Conservation (phyloP, 140 eudicot genomes). For the Ambrosia hybrid region DNA sequence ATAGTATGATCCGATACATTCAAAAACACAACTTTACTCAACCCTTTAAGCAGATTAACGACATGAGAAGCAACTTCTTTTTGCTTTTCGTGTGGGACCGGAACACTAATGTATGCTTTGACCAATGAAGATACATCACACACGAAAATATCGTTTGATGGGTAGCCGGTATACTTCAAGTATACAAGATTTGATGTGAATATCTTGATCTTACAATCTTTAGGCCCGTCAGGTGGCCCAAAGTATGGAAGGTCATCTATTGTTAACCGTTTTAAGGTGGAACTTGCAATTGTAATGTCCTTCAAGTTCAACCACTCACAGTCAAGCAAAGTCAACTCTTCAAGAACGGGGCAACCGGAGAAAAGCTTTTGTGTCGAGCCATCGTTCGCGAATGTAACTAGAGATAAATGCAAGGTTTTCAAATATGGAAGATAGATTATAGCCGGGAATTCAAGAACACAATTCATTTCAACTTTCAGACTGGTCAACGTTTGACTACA, state of each 20-base stretch:
- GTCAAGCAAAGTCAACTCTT: slow-evolving; percentile 48
- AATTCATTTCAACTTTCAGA: slow-evolving; percentile 46
- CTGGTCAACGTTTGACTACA: slow-evolving; percentile 32
- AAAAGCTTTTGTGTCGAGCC: slow-evolving; percentile 41
- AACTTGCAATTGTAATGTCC: slow-evolving; percentile 33
- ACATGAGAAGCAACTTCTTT: slow-evolving; percentile 49
- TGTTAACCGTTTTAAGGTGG: slow-evolving; percentile 37
- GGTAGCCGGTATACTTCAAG: slow-evolving; percentile 42
- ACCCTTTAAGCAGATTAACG: slow-evolving; percentile 40
- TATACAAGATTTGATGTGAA: slow-evolving; percentile 32
- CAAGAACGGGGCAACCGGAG: slow-evolving; percentile 47
- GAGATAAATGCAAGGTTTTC: slow-evolving; percentile 42
- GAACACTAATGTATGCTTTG: slow-evolving; percentile 45
- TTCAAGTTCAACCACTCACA: slow-evolving; percentile 53
- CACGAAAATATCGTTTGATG: slow-evolving; percentile 45
- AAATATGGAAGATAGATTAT: slow-evolving; percentile 34
- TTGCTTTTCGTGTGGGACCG: slow-evolving; percentile 31
- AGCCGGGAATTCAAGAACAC: slow-evolving; percentile 42
- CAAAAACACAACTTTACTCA: slow-evolving; percentile 39
- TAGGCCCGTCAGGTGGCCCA: slow-evolving; percentile 37
- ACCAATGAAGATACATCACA: slow-evolving; percentile 37
- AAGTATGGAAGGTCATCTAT: slow-evolving; percentile 53
- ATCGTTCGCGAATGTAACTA: slow-evolving; percentile 37
- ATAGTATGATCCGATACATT: slow-evolving; percentile 45
- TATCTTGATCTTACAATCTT: slow-evolving; percentile 45